Evolutionary conservation across 2,329 filamentous ascomycete species (phyloP).

Genomic region (Alternaria alternata): DNA sequence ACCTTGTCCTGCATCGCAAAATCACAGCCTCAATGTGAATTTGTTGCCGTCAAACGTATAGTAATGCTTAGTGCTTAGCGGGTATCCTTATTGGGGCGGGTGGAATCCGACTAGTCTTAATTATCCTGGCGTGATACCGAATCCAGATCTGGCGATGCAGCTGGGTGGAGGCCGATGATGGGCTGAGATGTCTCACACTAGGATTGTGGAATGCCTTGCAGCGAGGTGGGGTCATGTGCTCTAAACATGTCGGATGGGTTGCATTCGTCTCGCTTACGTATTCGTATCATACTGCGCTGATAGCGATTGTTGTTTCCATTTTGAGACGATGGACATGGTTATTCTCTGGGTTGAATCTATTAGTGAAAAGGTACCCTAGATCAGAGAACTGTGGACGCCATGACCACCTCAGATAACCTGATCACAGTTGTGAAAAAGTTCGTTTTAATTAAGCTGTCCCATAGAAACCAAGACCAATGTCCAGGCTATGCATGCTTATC

Average conservation of each 20-base stretch:
- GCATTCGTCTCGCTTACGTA: not conserved
- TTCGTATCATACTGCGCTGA: not conserved
- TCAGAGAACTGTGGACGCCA: too few species aligned
- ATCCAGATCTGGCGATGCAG: slow-evolving; percentile 13
- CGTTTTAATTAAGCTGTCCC: too few species aligned
- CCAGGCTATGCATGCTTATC: too few species aligned
- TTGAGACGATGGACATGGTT: not conserved
- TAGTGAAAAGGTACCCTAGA: not conserved
- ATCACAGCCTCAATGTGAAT: slow-evolving; percentile 7
- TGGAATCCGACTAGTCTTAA: slow-evolving; percentile 5
- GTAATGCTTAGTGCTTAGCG: slow-evolving; percentile 13
- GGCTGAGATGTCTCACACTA: not conserved
- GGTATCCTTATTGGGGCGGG: slow-evolving; percentile 7
- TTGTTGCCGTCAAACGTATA: not conserved
- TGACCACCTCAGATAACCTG: not conserved
- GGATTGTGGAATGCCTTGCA: slow-evolving; percentile 1
- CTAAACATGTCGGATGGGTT: not conserved
- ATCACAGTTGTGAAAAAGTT: too few species aligned
- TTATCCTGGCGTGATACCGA: not conserved
- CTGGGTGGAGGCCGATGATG: not conserved
- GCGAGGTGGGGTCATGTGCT: slow-evolving; percentile 8
- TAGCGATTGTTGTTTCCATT: not conserved
- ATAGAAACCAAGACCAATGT: too few species aligned
- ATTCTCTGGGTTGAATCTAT: not conserved
- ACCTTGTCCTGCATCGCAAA: not conserved